Evolutionary conservation across 345 rosid species (phyloP), one percentile per base, ranked within the genome.

Genomic region (Fremontodendron californicum): DNA sequence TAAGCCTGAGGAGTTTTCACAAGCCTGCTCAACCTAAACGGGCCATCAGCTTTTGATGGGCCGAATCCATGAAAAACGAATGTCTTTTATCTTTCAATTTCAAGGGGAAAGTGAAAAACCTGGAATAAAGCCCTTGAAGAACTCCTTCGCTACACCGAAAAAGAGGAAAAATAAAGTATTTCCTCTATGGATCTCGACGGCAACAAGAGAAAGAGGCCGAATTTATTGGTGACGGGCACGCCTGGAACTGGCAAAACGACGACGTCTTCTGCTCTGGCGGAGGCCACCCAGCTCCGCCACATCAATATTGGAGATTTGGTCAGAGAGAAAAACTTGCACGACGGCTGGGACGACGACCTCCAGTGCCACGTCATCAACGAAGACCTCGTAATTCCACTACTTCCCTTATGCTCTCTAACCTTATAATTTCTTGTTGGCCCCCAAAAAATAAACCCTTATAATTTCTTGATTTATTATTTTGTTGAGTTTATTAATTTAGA

Each of bases 171-270:
- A 8, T 1, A 39, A 39, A 39, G 40, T 39, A 7, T 5, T 33
- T 62, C 16, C 9, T 16, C 68, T 23, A 93, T 90, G 97, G 89
- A 87, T 70, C 74, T 51, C 73, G 89, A 23, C 46, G 65, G 81
- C 77, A 82, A 55, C 71, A 78, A 66, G 78, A 84, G 88, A 85
- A 85, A 77, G 75, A 87, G 78, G 80, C 99, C 99, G 10, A 95
- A 95, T 82, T n/a, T 95, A 57, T 78, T 96, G 75, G 84, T 96
- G 5, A 92, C 99, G 0, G 98, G 98, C 9, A 96, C 97, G 3
- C 99, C 99, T 1, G 98, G 97, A 0, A 96, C 98, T 0, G 99
- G 99, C 2, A 96, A 96, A 84, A 88, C 99, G 27, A 93, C 99
- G 65, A 89, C 81, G 72, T 86, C 97, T 13, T 60, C 91, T 15